Conservation (phyloP, 2,329 filamentous ascomycete genomes). For the Penicillium aurantiogriseum region DNA sequence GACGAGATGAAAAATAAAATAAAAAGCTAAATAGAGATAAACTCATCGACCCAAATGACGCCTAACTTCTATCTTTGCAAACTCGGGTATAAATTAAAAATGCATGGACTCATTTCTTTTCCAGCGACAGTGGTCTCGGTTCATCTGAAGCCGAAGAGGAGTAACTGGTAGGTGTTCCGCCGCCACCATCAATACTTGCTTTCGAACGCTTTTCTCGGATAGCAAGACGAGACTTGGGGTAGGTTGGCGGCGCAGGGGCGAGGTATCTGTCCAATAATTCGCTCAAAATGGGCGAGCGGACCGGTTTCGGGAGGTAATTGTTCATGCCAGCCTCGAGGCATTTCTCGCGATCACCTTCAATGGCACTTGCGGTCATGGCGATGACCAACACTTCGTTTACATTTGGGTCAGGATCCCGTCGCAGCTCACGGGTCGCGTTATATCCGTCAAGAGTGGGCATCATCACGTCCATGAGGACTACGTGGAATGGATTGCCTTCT, state of each 20-base stretch:
- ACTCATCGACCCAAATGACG: slow-evolving; percentile 11
- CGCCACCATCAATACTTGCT: slow-evolving; percentile 29
- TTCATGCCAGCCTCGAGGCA: slow-evolving; percentile 97
- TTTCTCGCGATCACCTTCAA: slow-evolving; percentile 91
- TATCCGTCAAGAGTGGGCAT: slow-evolving; percentile 95
- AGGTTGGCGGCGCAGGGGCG: slow-evolving; percentile 47
- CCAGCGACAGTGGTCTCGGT: slow-evolving; percentile 20
- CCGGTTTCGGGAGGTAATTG: slow-evolving; percentile 92
- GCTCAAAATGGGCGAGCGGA: slow-evolving; percentile 82
- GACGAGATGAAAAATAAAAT: background rate
- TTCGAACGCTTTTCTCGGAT: slow-evolving; percentile 30
- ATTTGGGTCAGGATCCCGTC: slow-evolving; percentile 70
- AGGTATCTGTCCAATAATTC: slow-evolving; percentile 74
- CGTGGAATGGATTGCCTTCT: slow-evolving; percentile 76
- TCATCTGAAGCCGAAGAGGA: slow-evolving; percentile 30
- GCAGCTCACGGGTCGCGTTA: slow-evolving; percentile 80
- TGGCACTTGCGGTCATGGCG: slow-evolving; percentile 94
- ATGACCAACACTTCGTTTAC: slow-evolving; percentile 88
- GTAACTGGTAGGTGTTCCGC: slow-evolving; percentile 25
- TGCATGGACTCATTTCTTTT: slow-evolving; percentile 20
- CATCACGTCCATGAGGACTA: slow-evolving; percentile 93
- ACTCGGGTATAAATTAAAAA: slow-evolving; percentile 23
- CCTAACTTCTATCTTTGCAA: slow-evolving; percentile 16
- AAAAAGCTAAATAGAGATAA: background rate
- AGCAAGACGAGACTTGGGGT: slow-evolving; percentile 32